A percentile compares a stretch with the other conserved stretches of the same genome.
phyloP scores from a whole-genome alignment of 805 yeast species.

The Vanderwaltozyma polyspora region DNA sequence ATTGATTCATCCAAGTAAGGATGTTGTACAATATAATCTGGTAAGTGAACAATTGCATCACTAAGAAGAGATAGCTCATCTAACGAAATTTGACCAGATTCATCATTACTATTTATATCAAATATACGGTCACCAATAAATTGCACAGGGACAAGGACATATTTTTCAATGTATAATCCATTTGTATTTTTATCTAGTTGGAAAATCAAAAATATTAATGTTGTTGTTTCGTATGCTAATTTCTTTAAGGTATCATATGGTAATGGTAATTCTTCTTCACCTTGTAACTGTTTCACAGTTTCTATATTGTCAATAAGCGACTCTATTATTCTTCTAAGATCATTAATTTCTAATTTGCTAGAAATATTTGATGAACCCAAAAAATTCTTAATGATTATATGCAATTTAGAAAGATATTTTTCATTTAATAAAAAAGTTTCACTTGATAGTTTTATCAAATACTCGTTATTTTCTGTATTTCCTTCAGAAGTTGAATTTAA shows the following conservation, averaged over 20 bases:
- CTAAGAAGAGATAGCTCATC: constrained; percentile 9
- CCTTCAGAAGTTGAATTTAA: constrained; percentile 5
- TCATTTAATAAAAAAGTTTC: constrained; percentile 8
- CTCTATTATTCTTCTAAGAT: constrained; percentile 10
- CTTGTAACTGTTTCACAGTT: constrained; percentile 3
- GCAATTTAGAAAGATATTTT: constrained; percentile 8
- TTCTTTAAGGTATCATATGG: constrained; percentile 6
- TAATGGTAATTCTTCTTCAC: not conserved
- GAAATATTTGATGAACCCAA: constrained; percentile 6
- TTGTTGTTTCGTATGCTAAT: constrained; percentile 28
- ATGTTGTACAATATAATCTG: constrained; percentile 13
- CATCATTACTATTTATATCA: constrained; percentile 21
- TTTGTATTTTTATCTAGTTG: constrained; percentile 33
- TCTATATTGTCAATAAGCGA: constrained; percentile 13
- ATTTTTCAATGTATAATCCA: constrained; percentile 35
- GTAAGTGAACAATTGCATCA: constrained; percentile 13
- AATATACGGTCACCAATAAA: constrained; percentile 28
- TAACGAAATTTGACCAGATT: not conserved
- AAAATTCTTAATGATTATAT: constrained; percentile 12
- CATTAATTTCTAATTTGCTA: constrained; percentile 4
- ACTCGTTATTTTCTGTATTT: constrained; percentile 7
- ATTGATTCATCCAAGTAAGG: constrained; percentile 37
- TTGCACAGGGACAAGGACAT: constrained; percentile 31
- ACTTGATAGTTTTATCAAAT: constrained; percentile 11
- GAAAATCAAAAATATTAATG: constrained; percentile 32